Conservation (phyloP, 208 protist species). For the Leishmania gerbilli region DNA sequence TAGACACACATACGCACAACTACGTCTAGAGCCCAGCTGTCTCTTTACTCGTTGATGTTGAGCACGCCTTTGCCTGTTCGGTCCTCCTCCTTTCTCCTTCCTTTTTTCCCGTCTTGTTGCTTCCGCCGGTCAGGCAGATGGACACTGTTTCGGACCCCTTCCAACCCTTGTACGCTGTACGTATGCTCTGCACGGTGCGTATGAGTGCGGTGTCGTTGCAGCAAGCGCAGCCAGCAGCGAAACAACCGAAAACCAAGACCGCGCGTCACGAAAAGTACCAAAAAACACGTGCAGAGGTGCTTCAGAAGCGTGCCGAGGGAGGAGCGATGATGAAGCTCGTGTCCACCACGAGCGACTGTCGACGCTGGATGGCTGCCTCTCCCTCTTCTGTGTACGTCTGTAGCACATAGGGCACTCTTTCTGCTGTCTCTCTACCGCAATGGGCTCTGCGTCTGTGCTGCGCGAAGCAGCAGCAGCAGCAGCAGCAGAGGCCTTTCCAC, state of each 20-base stretch:
- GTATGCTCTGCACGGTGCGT: background rate
- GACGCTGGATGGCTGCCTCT: background rate
- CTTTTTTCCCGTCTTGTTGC: background rate
- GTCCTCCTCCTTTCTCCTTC: background rate
- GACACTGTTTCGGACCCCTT: background rate
- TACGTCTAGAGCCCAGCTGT: background rate
- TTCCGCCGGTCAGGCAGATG: background rate
- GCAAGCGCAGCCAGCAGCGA: background rate
- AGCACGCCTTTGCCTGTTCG: background rate
- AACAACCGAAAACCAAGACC: background rate
- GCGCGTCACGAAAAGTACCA: background rate
- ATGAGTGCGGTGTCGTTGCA: background rate
- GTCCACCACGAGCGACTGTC: background rate
- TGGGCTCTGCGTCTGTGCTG: background rate
- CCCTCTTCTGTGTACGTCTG: background rate
- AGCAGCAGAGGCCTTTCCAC: background rate
- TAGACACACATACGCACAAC: background rate
- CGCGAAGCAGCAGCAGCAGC: background rate
- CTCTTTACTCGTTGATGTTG: background rate
- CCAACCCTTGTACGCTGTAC: background rate
- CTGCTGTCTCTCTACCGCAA: background rate
- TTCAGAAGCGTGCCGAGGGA: background rate
- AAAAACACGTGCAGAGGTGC: background rate
- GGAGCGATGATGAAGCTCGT: background rate
- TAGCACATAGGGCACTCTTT: background rate